Base-by-base conservation (phyloP, 192 early-diverging fungal genomes). In the Umbelopsis sp. region DNA sequence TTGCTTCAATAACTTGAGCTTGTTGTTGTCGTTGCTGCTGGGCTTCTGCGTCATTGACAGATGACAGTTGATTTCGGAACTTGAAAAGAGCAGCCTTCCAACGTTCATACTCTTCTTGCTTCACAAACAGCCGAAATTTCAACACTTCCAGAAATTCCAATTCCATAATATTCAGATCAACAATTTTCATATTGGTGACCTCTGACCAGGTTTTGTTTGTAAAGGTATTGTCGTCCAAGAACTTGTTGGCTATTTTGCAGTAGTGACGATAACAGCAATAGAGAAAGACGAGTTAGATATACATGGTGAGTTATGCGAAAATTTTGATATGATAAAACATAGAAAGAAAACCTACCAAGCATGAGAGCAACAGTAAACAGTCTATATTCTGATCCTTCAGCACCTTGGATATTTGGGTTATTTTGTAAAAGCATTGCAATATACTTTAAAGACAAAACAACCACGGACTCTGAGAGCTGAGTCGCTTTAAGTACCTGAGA, bases 201-300 rank as follows among this genome's bases (percentile, higher is more conserved):
- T 93, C 90, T 16, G 91, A 86, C 95, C 95, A 96, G 1, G 95
- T 94, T 78, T 89, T 86, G 77, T 93, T 95, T 22, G 94, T 91
- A 71, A 91, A 96, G 20, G 93, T 95, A 81, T 95, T 94, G 79
- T 96, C 95, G 51, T 93, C 88, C n/a, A 92, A 81, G 50, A 87
- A 88, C 69, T 96, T 96, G 86, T 92, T 94, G 38, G 91, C 89
- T 81, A 7, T 49, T n/a, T n/a, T 36, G 32, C 20, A 25, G 36
- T 36, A 11, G 54, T 17, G 36, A n/a, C n/a, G n/a, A n/a, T n/a
- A n/a, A n/a, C n/a, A n/a, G n/a, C n/a, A n/a, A n/a, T n/a, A n/a
- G n/a, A n/a, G n/a, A n/a, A n/a, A n/a, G n/a, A n/a, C n/a, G n/a
- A n/a, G n/a, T n/a, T n/a, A n/a, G n/a, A n/a, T n/a, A n/a, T n/a